Base-by-base conservation (phyloP, 768 basidiomycete genomes). In the Tylopilus vinaceipallidus region DNA sequence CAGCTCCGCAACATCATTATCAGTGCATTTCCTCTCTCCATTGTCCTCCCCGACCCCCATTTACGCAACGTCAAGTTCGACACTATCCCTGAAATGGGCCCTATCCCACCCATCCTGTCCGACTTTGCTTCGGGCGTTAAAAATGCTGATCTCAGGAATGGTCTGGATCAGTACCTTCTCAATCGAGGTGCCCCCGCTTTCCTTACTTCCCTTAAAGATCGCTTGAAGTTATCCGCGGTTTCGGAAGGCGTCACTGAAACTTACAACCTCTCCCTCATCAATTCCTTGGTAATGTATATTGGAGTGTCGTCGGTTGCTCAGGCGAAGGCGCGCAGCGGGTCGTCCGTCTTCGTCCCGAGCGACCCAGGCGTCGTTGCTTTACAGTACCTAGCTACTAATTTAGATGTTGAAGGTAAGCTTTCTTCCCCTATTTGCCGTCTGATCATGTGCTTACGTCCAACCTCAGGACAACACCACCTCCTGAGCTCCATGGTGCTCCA, bases 1-100 rank as follows among this genome's bases (percentile, higher is more conserved):
- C 97, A 99, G 70, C 80, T 98, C 45, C 88, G 94, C 59, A 99
- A 99, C 73, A 85, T 99, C 72, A 84, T 99, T 53, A 84, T 98
- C 55, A 89, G 91, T 66, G 95, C 97, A 24, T 98, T 95, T 79
- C 95, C 97, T 42, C 78, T 86, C 22, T 75, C 80, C 48, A 73
- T 90, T 53, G 71, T 81, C 36, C 82, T 97, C 24, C 94, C 97
- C 51, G 89, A 97, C 68, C 90, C 93, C 23, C 81, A 92, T 63
- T 75, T 93, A 54, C 85, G 83, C 53, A 84, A 82, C 57, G 63
- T 86, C 54, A 80, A 82, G 54, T 82, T 88, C 50, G 90, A 91
- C 42, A 67, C 83, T 20, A 82, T 90, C 46, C 82, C 88, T 3
- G 94, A 95, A 69, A 93, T 93, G 86, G 90, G 92, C 3, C 86